A percentile compares a stretch with the other conserved stretches of the same genome.
Conservation (phyloP, 2,329 filamentous ascomycete genomes). For the Diaporthe vexans region DNA sequence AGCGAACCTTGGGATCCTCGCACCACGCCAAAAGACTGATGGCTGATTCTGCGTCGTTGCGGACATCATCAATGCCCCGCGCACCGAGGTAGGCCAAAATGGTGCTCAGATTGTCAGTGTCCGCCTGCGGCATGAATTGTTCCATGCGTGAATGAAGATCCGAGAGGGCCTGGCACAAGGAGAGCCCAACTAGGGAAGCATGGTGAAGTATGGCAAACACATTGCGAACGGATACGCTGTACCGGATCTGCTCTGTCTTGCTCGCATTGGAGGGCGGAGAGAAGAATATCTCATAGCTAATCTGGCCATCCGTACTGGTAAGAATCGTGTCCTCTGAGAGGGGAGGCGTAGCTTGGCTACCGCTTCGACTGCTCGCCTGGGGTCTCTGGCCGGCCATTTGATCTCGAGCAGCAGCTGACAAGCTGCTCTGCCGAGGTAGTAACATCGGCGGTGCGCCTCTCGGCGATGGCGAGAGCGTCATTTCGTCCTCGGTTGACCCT, state of each 20-base stretch:
- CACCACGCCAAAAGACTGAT: constrained; percentile 76
- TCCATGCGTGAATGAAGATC: constrained; percentile 74
- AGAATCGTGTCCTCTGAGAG: constrained; percentile 59
- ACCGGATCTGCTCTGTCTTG: constrained; percentile 63
- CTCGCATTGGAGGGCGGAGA: constrained; percentile 66
- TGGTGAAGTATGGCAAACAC: constrained; percentile 76
- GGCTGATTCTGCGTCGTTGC: constrained; percentile 71
- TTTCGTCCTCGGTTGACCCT: constrained; percentile 64
- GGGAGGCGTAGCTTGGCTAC: constrained; percentile 59
- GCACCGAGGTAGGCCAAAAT: constrained; percentile 73
- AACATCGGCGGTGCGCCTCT: constrained; percentile 57
- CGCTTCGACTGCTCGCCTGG: constrained; percentile 31
- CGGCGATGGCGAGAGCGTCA: constrained; percentile 59
- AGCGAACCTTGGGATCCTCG: constrained; percentile 72
- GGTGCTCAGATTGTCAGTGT: constrained; percentile 69
- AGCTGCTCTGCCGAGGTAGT: constrained; percentile 37
- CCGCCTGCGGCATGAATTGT: constrained; percentile 65
- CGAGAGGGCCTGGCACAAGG: constrained; percentile 72
- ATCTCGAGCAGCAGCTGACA: constrained; percentile 27
- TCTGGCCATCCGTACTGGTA: constrained; percentile 64
- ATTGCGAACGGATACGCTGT: constrained; percentile 78
- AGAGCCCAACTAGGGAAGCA: constrained; percentile 74
- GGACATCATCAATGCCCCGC: constrained; percentile 74
- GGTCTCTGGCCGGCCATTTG: constrained; percentile 5
- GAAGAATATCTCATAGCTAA: constrained; percentile 75